Conservation (phyloP, 495 filamentous ascomycete genomes). For the Penicillium goetzii region DNA sequence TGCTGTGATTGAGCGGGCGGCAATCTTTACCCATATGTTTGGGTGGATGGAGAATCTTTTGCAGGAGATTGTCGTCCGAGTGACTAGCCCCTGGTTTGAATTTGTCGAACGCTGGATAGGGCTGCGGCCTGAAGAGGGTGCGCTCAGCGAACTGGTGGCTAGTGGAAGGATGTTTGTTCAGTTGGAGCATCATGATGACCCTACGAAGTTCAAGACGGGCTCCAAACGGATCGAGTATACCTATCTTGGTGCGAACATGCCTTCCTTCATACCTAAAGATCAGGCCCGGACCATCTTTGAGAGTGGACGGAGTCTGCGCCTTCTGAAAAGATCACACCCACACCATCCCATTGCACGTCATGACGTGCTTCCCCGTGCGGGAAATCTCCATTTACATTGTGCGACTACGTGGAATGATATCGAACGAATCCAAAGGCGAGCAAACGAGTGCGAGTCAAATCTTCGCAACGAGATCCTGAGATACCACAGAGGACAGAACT, state of each 20-base stretch:
- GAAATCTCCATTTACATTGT: slow-evolving; percentile 67
- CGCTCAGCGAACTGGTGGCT: slow-evolving; percentile 48
- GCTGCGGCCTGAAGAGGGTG: slow-evolving; percentile 57
- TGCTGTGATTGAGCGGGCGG: slow-evolving; percentile 63
- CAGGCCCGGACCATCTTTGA: slow-evolving; percentile 72
- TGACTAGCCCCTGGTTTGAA: slow-evolving; percentile 69
- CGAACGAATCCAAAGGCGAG: slow-evolving; percentile 61
- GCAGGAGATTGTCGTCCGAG: slow-evolving; percentile 65
- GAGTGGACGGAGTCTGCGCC: slow-evolving; percentile 73
- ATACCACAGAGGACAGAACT: slow-evolving; percentile 34
- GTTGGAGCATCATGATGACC: slow-evolving; percentile 53
- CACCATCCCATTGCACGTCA: slow-evolving; percentile 70
- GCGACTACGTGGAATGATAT: slow-evolving; percentile 78
- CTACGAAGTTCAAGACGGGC: slow-evolving; percentile 57
- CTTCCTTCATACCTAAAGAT: slow-evolving; percentile 67
- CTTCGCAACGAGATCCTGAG: slow-evolving; percentile 48
- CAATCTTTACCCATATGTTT: slow-evolving; percentile 64
- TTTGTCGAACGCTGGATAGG: slow-evolving; percentile 80
- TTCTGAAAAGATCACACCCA: slow-evolving; percentile 74
- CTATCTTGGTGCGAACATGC: slow-evolving; percentile 63
- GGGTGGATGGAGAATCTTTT: slow-evolving; percentile 64
- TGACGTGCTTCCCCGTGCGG: slow-evolving; percentile 46
- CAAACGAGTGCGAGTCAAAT: slow-evolving; percentile 62
- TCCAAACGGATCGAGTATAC: slow-evolving; percentile 59
- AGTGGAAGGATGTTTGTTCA: slow-evolving; percentile 61